These are phyloP conservation scores for Aspergillus hortae DNA, from an alignment of 2,329 filamentous ascomycete species.

Conservation along the genomic window DNA sequence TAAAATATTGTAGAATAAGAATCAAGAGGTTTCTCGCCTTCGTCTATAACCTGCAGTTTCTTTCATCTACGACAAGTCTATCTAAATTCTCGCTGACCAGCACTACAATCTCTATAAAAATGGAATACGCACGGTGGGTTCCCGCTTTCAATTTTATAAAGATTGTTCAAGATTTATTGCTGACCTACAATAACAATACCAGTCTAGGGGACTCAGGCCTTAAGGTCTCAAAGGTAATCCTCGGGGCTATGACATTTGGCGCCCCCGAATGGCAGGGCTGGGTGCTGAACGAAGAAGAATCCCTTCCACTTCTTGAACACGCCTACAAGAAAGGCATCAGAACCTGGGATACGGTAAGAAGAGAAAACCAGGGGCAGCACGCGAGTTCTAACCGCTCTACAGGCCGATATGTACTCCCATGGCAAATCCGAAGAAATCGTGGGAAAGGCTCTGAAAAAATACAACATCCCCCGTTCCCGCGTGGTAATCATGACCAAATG, in stretches of 20 bases:
- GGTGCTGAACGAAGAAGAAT: constrained; percentile 34
- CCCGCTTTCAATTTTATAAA: not conserved
- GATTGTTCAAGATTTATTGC: not conserved
- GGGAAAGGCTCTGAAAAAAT: constrained; percentile 62
- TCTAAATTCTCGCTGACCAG: not conserved
- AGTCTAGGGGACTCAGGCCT: constrained; percentile 52
- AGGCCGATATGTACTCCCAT: constrained; percentile 48
- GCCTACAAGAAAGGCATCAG: constrained; percentile 37
- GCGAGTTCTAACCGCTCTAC: not conserved
- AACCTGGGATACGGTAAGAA: constrained; percentile 39
- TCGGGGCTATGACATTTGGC: constrained; percentile 53
- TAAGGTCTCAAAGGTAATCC: constrained; percentile 54
- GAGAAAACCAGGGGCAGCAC: not conserved
- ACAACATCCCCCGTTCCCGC: constrained; percentile 62
- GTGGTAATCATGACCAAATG: constrained; percentile 66
- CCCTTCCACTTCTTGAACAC: constrained; percentile 33
- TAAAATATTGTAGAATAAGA: not conserved
- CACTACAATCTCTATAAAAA: not conserved
- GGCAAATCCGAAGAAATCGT: constrained; percentile 64
- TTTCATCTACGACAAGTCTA: not conserved
- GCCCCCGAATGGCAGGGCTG: constrained; percentile 34
- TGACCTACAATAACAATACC: not conserved
- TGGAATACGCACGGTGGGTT: constrained; percentile 2
- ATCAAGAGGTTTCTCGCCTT: not conserved
- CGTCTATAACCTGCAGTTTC: not conserved